Evolutionary conservation across 2,329 filamentous ascomycete genomes (phyloP).

Genomic region (Trichoderma sp.): DNA sequence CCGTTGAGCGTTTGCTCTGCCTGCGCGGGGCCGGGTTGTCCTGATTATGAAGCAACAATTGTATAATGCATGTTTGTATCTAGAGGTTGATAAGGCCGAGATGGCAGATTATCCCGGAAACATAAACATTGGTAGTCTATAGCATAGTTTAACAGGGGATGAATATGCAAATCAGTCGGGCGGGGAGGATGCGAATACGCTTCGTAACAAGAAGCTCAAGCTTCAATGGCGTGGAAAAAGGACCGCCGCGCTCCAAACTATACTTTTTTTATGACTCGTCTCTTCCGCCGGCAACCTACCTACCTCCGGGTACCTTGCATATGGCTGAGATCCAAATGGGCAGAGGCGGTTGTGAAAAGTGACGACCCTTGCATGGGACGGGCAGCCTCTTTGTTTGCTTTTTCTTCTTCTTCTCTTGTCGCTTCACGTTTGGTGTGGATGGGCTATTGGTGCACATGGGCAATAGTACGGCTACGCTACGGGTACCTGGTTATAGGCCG

Average conservation of each 20-base stretch:
- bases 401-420: not conserved
- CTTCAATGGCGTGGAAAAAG: not conserved
- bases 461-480: not conserved
- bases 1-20: not conserved
- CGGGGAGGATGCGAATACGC: not conserved
- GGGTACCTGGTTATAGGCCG: not conserved
- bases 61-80: not conserved
- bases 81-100: not conserved
- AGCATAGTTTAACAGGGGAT: not conserved
- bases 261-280: not conserved
- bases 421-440: not conserved
- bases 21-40: not conserved
- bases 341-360: constrained; percentile 1
- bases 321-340: not conserved
- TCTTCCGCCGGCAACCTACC: not conserved
- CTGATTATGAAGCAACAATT: not conserved
- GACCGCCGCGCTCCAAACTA: not conserved
- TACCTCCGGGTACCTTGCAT: constrained; percentile 22
- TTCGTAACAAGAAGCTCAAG: not conserved
- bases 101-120: not conserved
- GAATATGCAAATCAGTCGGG: not conserved
- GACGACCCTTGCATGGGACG: constrained; percentile 6
- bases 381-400: not conserved
- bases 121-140: no score
- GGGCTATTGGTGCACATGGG: not conserved